Evolutionary conservation across 2,329 filamentous ascomycete genomes (phyloP), one percentile per base, ranked within the genome.

Genomic region (Penicillium crustosum): DNA sequence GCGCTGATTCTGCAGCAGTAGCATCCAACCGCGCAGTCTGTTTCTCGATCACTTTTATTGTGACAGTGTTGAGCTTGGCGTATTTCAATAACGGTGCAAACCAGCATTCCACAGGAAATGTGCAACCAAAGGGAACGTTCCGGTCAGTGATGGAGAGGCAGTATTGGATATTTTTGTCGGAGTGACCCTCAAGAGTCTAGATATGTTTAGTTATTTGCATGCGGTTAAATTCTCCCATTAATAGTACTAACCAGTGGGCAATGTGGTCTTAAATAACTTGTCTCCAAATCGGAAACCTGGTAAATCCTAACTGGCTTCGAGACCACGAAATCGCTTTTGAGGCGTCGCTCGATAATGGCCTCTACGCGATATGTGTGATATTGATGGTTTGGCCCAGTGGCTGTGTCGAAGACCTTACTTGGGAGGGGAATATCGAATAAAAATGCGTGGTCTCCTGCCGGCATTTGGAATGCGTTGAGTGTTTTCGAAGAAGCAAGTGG

Each of bases 361-460:
- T 63, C 49, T 1, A 68, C 59, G 0, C 53, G 19, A 35, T 68
- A 68, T 4, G 55, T 61, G 35, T 66, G 65, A 23, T 65, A 65
- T 23, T 58, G 52, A 19, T 66, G 58, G 3, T 47, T 45, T 15
- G 49, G 48, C 0, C 61, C 58, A 3, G 57, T 50, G 4, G 63
- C 53, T 0, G 64, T 66, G 6, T 63, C 60, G 6, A 59, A n/a
- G 2, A 60, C 42, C 10, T 51, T 50, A 3, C 33, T 44, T 12
- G 57, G 25, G 9, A 68, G 27, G 2, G 63, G 53, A 15, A 68
- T 59, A 4, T 57, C 47, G 41, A 68, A 65, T 10, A 61, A 54
- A 15, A 68, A 67, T n/a, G 62, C 57, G 31, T 68, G 62, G 21
- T 63, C 31, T 9, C 66, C 66, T 7, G 56, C 51, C 1, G 63